These are phyloP conservation scores for Cutaneotrichosporon sp. DNA, from an alignment of 1,284 basidiomycete genomes.

Conservation along the genomic window DNA sequence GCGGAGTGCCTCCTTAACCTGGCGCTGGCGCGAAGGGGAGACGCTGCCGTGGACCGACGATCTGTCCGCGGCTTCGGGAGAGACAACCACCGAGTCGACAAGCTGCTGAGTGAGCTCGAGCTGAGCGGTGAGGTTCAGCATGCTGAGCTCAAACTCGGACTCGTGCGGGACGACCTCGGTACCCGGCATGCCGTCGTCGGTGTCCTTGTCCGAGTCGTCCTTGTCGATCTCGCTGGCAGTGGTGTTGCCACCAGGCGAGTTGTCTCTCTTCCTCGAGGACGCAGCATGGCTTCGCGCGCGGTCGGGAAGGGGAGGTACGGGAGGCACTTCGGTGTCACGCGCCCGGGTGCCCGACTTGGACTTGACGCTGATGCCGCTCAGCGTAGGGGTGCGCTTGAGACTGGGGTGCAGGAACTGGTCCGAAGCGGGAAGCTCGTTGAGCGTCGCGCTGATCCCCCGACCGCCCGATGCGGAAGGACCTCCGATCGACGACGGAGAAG, in stretches of 20 bases:
- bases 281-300: neutral
- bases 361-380: slow-evolving; percentile 40
- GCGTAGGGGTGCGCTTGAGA: slow-evolving; percentile 54
- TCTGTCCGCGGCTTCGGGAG: slow-evolving; percentile 36
- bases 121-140: slow-evolving; percentile 74
- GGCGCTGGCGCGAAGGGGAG: slow-evolving; percentile 48
- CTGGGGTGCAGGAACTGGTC: slow-evolving; percentile 45
- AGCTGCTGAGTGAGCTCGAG: slow-evolving; percentile 75
- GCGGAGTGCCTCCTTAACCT: slow-evolving; percentile 63
- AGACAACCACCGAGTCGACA: slow-evolving; percentile 59
- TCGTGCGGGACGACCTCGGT: slow-evolving; percentile 64
- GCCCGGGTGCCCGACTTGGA: neutral
- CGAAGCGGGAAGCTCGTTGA: slow-evolving; percentile 34
- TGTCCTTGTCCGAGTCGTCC: slow-evolving; percentile 5
- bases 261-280: slow-evolving; percentile 10
- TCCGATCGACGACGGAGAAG: slow-evolving; percentile 1
- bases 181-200: slow-evolving; percentile 5
- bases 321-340: neutral
- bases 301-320: slow-evolving; percentile 1
- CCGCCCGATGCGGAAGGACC: neutral
- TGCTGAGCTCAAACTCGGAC: slow-evolving; percentile 69
- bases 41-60: slow-evolving; percentile 41
- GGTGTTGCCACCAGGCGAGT: slow-evolving; percentile 20
- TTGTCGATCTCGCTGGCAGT: slow-evolving; percentile 23
- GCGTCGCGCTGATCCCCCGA: slow-evolving; percentile 17